phyloP scores from a whole-genome alignment of 768 basidiomycete species.

The Russula sp. region DNA sequence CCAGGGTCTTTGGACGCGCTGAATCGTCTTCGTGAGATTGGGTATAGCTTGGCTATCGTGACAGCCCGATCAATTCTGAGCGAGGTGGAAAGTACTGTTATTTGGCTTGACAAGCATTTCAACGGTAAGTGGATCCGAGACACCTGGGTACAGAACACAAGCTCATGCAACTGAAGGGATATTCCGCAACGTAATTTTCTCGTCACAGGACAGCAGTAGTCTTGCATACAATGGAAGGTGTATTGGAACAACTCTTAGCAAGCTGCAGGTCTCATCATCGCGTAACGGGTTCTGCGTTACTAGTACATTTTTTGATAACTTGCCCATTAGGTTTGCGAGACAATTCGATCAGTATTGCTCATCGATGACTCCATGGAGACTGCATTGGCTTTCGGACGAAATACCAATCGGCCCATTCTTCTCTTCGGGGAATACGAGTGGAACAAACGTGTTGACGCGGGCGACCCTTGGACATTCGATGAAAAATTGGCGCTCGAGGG shows the following conservation, averaged over 20 bases:
- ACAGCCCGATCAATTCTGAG: constrained; percentile 8
- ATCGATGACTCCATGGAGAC: constrained; percentile 21
- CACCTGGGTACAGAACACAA: neutral
- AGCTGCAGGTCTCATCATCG: constrained; percentile 10
- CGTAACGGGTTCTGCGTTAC: neutral
- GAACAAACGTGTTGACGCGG: constrained; percentile 19
- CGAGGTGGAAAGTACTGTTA: constrained; percentile 18
- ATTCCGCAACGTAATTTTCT: constrained; percentile 17
- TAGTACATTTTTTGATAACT: neutral
- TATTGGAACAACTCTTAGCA: constrained; percentile 15
- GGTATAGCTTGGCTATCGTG: constrained; percentile 11
- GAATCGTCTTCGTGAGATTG: constrained; percentile 7
- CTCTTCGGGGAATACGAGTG: constrained; percentile 22
- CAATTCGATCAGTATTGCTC: constrained; percentile 6
- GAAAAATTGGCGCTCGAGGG: constrained; percentile 16
- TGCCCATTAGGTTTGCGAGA: constrained; percentile 7
- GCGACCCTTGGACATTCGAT: constrained; percentile 14
- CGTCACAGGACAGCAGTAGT: constrained; percentile 1
- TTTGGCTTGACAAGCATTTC: constrained; percentile 19
- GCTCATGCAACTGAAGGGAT: constrained; percentile 1
- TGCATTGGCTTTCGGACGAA: constrained; percentile 16
- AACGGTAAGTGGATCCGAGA: neutral
- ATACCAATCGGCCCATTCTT: constrained; percentile 5
- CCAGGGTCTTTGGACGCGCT: constrained; percentile 17
- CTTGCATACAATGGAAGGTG: constrained; percentile 1